phyloP scores from a whole-genome alignment of 495 filamentous ascomycete species.

The Durotheca rogersii region DNA sequence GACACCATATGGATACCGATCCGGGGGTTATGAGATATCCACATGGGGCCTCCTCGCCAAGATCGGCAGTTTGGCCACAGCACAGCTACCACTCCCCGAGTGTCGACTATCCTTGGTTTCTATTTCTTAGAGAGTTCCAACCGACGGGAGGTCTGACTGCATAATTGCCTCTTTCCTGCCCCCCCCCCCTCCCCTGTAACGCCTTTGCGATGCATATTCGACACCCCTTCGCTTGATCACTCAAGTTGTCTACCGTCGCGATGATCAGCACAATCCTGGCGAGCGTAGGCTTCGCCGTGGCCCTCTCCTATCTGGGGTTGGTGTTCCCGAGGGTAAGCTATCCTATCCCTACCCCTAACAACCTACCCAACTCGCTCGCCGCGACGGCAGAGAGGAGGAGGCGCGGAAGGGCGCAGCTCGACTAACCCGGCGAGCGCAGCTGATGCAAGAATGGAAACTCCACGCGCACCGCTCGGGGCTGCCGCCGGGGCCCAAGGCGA shows the following conservation, averaged over 20 bases:
- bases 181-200: too few species aligned
- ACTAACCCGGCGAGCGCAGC: constrained; percentile 14
- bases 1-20: constrained; percentile 11
- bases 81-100: neutral
- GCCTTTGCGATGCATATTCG: neutral
- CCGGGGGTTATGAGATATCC: constrained; percentile 15
- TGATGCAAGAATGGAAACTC: constrained; percentile 35
- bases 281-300: constrained; percentile 27
- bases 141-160: constrained; percentile 1
- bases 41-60: constrained; percentile 27
- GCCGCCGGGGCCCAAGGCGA: constrained; percentile 36
- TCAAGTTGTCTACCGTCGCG: neutral
- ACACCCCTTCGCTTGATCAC: too few species aligned
- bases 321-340: constrained; percentile 34
- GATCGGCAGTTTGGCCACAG: constrained; percentile 28
- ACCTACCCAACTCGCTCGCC: too few species aligned
- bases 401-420: too few species aligned
- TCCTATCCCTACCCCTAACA: too few species aligned
- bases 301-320: constrained; percentile 28
- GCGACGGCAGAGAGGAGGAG: too few species aligned
- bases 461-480: constrained; percentile 36
- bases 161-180: neutral
- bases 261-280: constrained; percentile 18
- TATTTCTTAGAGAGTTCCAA: too few species aligned
- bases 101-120: constrained; percentile 4